Evolutionary conservation across 306 rosid genomes (phyloP).

Genomic region (Begonia peltatifolia): DNA sequence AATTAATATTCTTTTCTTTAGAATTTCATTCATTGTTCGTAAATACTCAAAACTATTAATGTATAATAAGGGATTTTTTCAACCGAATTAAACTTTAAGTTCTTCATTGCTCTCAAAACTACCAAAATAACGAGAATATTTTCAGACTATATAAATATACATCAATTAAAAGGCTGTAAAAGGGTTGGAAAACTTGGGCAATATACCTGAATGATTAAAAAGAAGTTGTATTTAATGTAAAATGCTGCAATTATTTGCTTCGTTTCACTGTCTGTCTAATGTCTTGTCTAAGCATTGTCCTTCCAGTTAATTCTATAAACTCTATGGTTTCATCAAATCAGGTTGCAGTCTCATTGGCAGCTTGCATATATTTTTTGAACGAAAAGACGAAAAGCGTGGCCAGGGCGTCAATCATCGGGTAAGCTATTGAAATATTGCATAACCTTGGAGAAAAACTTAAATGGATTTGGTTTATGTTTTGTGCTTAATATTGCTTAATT

Average conservation of each 20-base stretch:
- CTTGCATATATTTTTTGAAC: conserved; percentile 89
- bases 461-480: not conserved
- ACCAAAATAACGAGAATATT: no score
- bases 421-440: conserved; percentile 6
- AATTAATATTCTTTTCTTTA: no score
- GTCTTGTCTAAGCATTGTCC: not conserved
- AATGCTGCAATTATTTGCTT: no score
- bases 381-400: conserved; percentile 89
- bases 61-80: no score
- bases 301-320: no score
- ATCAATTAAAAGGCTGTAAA: not conserved
- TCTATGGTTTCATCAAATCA: conserved; percentile 8
- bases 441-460: not conserved
- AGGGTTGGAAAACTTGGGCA: not conserved
- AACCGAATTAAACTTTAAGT: no score
- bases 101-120: no score
- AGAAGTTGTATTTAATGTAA: no score
- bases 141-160: no score
- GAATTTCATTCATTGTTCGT: no score
- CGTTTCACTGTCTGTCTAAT: not conserved
- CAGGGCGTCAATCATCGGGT: conserved; percentile 79
- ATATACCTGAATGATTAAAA: no score
- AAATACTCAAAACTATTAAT: no score
- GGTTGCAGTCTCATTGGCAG: conserved; percentile 94
- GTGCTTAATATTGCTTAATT: not conserved